Evolutionary conservation across 495 filamentous ascomycete species (phyloP), one percentile per base, ranked within the genome.

Genomic region (Xylaria grammica): DNA sequence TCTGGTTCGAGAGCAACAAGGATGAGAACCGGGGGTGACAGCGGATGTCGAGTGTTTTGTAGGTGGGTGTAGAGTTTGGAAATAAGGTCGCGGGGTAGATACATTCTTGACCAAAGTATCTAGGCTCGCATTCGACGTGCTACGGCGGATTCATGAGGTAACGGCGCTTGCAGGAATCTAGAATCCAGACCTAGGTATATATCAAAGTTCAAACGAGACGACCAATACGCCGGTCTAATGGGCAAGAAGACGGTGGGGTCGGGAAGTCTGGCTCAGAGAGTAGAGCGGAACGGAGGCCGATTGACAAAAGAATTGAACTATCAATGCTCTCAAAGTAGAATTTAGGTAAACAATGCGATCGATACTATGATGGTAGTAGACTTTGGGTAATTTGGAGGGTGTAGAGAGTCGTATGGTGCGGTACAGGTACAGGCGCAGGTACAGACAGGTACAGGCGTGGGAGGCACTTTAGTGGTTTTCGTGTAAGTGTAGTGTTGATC

Each of bases 1-100:
- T 99, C 95, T 49, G 94, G 92, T 74, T 97, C 95, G 71, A 98
- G 89, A 32, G 94, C 91, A 63, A 92, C 93, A 52, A 99, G 88
- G 60, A 99, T 87, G n/a, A 98, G 84, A 65, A 98, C 91, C 4
- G 92, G 92, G 42, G 94, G 90, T 4, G 92, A 94, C 26, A 93
- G 86, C 8, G 92, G 86, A 73, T 95, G 91, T 60, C 92, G 88
- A 30, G 89, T 89, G 70, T 84, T 84, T 73, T 93, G 85, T 50
- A 98, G 89, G 77, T 96, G 89, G 58, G 85, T 82, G 84, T 99
- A 98, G 69, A 97, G 88, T 67, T 93, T 92, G 40, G 91, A 89
- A 75, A 99, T 89, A 61, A 95, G 87, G 66, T 84, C 81, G 69
- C 96, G 92, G 66, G 95, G 95, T 57, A 99, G 91, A 87, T 96